phyloP scores from a whole-genome alignment of 768 basidiomycete genomes.

The Podaxis rugospora region DNA sequence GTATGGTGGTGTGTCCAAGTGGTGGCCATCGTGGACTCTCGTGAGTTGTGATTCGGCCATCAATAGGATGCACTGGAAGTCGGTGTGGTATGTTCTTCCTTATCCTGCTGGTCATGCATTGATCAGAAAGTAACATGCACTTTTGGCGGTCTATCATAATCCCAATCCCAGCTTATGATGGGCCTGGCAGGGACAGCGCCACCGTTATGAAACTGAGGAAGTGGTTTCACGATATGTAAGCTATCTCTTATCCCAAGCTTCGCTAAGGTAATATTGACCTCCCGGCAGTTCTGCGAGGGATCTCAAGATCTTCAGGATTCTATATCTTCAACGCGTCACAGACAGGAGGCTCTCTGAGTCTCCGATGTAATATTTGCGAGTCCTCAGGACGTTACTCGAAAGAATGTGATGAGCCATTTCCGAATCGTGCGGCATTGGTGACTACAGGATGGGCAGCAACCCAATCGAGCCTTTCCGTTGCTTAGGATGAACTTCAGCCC shows the following conservation, averaged over 20 bases:
- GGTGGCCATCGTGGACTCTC: no score
- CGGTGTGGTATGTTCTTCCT: no score
- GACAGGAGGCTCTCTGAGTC: not conserved
- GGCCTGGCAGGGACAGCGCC: not conserved
- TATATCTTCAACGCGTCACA: not conserved
- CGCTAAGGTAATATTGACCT: not conserved
- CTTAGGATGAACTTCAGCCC: no score
- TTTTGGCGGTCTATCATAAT: no score
- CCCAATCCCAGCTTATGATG: not conserved
- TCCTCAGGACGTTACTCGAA: not conserved
- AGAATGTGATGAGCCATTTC: not conserved
- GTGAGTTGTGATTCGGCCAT: no score
- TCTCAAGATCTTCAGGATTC: not conserved
- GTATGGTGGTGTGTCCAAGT: no score
- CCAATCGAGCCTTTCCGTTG: not conserved
- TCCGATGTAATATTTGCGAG: not conserved
- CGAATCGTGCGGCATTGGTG: not conserved
- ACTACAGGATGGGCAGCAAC: not conserved
- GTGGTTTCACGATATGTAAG: not conserved
- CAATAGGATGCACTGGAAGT: no score
- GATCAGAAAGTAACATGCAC: no score
- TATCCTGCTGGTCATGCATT: no score
- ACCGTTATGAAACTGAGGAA: not conserved
- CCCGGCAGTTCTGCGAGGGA: not conserved
- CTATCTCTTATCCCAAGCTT: not conserved